Conservation (phyloP, 345 rosid species). For the sweet orange (Citrus sinensis) region DVS_A1.0 CM039161.1:23720001-23720500, state of each 20-base stretch:
- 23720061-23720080: not conserved
- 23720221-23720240: not conserved
- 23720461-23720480: not conserved
- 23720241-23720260: not conserved
- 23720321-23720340: not conserved
- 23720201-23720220: not conserved
- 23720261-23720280: not conserved
- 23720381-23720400: not conserved
- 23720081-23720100: not conserved
- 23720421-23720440: not conserved
- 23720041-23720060: not conserved
- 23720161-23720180: not conserved
- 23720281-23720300: not conserved
- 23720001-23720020: constrained; percentile 15
- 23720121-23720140: not conserved
- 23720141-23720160: not conserved
- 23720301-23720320: constrained; percentile 6
- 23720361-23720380: not conserved
- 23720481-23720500: not conserved
- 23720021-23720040: constrained; percentile 14
- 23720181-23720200: not conserved
- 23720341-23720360: not conserved
- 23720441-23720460: not conserved
- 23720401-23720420: not conserved
- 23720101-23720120: constrained; percentile 17